Conservation (phyloP, 2,329 filamentous ascomycete species). For the Fusarium buxicola region DNA sequence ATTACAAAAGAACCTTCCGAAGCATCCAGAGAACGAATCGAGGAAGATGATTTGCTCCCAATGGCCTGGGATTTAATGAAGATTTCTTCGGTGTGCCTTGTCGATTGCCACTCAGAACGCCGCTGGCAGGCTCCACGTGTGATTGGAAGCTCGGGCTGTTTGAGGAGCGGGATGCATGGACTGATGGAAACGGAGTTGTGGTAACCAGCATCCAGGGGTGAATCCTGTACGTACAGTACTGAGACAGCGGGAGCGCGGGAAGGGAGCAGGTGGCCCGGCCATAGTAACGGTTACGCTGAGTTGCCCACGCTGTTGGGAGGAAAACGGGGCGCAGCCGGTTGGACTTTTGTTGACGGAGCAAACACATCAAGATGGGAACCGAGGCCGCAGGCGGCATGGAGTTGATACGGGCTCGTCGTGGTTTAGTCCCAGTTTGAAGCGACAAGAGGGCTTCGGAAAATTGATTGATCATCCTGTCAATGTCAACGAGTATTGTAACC, state of each 20-base stretch:
- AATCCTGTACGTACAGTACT: conserved; percentile 1
- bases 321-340: conserved; percentile 29
- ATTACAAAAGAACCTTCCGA: conserved; percentile 12
- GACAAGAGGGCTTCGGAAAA: background rate
- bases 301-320: conserved; percentile 30
- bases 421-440: background rate
- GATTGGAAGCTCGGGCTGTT: conserved; percentile 25
- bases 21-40: background rate
- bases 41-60: conserved; percentile 12
- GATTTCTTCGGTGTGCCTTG: conserved; percentile 15
- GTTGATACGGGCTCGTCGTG: conserved; percentile 3
- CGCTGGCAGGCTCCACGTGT: conserved; percentile 20
- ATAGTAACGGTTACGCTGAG: conserved; percentile 16
- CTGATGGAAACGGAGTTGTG: conserved; percentile 26
- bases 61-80: conserved; percentile 19
- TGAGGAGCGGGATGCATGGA: conserved; percentile 34
- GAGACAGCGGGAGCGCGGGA: conserved; percentile 17
- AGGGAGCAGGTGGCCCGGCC: conserved; percentile 36
- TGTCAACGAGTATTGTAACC: conserved; percentile 18
- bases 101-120: conserved; percentile 22
- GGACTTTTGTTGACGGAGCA: conserved; percentile 9
- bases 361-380: conserved; percentile 1
- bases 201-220: conserved; percentile 16
- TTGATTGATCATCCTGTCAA: conserved; percentile 9
- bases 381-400: conserved; percentile 15